phyloP scores from a whole-genome alignment of 345 rosid species.

The Ceriops decandra region DNA sequence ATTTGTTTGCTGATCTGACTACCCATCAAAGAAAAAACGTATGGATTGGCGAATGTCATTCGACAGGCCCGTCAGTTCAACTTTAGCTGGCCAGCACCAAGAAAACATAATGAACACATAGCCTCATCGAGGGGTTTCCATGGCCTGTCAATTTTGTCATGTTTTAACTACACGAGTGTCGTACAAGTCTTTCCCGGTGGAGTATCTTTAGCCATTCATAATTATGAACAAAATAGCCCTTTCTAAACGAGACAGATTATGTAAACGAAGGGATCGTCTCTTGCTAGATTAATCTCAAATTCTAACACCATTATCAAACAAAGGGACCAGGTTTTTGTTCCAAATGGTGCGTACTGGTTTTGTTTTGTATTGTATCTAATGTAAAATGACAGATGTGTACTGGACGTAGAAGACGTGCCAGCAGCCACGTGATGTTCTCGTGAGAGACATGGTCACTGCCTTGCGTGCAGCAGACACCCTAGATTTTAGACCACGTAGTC shows the following conservation, averaged over 20 bases:
- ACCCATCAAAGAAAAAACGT: not conserved
- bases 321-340: slow-evolving; percentile 24
- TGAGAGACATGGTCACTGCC: slow-evolving; percentile 41
- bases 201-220: not conserved
- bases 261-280: slow-evolving; percentile 13
- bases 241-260: not conserved
- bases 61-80: not conserved
- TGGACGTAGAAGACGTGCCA: slow-evolving; percentile 20
- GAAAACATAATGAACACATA: not conserved
- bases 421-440: slow-evolving; percentile 36
- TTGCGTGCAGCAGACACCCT: slow-evolving; percentile 21
- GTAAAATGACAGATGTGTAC: slow-evolving; percentile 25
- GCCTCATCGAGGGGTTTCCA: not conserved
- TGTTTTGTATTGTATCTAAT: not conserved
- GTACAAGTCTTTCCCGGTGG: too few species aligned
- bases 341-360: slow-evolving; percentile 11
- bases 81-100: not conserved
- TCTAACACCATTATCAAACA: slow-evolving; percentile 9
- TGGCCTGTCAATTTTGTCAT: slow-evolving; percentile 5
- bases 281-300: slow-evolving; percentile 10
- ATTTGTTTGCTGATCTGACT: not conserved
- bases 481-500: slow-evolving; percentile 17
- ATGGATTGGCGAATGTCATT: not conserved
- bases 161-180: not conserved
- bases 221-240: not conserved